These are phyloP conservation scores for Phytophthora fragariaefolia DNA, from an alignment of 352 stramenopile genomes.

Conservation along the genomic window DNA sequence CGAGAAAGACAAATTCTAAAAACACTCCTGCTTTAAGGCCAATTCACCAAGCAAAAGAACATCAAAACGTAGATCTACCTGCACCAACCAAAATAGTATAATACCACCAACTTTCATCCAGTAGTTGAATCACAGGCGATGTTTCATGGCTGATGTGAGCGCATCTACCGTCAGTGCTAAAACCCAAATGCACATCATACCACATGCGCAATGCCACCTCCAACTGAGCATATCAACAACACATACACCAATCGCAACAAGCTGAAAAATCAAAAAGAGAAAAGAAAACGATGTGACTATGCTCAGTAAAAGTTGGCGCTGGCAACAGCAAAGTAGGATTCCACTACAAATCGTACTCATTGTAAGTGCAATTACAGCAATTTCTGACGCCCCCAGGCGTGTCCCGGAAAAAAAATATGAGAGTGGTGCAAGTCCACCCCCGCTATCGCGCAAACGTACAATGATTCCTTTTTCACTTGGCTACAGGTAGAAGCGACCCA, in stretches of 20 bases:
- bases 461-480: slow-evolving; percentile 9
- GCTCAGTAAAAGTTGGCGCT: neutral
- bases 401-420: neutral
- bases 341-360: neutral
- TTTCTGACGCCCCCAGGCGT: neutral
- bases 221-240: neutral
- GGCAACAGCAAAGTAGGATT: slow-evolving; percentile 7
- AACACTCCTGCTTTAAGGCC: neutral
- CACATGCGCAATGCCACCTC: neutral
- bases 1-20: neutral
- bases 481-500: neutral
- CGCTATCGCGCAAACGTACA: neutral
- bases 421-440: neutral
- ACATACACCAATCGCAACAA: neutral
- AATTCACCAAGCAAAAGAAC: neutral
- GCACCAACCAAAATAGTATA: neutral
- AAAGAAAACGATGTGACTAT: slow-evolving; percentile 8
- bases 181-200: neutral
- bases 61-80: neutral
- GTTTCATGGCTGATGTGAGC: slow-evolving; percentile 1
- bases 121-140: neutral
- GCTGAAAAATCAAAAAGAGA: slow-evolving; percentile 10
- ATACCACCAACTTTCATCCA: neutral
- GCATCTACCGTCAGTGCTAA: neutral
- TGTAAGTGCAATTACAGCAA: neutral